A percentile compares a stretch with the other conserved stretches of the same genome.
phyloP scores from a whole-genome alignment of 2,329 filamentous ascomycete genomes.

The Apiospora saccharicola region DNA sequence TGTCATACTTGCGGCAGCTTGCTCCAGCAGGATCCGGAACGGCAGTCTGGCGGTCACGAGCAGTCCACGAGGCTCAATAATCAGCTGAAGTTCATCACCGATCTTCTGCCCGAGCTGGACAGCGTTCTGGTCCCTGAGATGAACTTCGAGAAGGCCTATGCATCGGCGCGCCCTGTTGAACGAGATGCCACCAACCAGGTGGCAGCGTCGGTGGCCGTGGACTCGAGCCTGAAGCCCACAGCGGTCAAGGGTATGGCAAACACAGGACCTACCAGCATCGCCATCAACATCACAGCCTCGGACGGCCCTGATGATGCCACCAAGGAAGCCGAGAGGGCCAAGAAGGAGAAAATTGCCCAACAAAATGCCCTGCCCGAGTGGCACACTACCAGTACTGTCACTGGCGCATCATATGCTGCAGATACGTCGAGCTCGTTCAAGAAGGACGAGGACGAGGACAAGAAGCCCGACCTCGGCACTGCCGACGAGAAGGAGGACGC shows the following conservation, averaged over 20 bases:
- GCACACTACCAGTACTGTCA: slow-evolving; percentile 76
- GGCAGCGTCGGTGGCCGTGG: slow-evolving; percentile 65
- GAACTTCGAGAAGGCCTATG: slow-evolving; percentile 74
- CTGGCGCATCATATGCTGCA: slow-evolving; percentile 63
- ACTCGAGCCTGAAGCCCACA: slow-evolving; percentile 62
- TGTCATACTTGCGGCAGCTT: slow-evolving; percentile 79
- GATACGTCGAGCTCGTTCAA: slow-evolving; percentile 39
- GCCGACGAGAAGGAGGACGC: slow-evolving; percentile 60
- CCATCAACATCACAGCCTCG: slow-evolving; percentile 72
- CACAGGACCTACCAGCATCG: slow-evolving; percentile 72
- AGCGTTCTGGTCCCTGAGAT: slow-evolving; percentile 76
- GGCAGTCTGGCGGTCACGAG: slow-evolving; percentile 74
- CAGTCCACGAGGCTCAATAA: slow-evolving; percentile 78
- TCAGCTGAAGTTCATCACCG: slow-evolving; percentile 80
- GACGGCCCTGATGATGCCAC: slow-evolving; percentile 73
- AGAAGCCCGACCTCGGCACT: slow-evolving; percentile 54
- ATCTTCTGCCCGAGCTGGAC: slow-evolving; percentile 79
- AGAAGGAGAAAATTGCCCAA: slow-evolving; percentile 69
- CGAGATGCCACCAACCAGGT: slow-evolving; percentile 74
- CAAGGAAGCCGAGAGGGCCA: slow-evolving; percentile 68
- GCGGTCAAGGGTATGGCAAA: slow-evolving; percentile 74
- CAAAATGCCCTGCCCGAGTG: slow-evolving; percentile 76
- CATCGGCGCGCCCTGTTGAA: slow-evolving; percentile 67
- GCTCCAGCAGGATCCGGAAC: slow-evolving; percentile 71
- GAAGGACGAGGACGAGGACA: slow-evolving; percentile 41